Evolutionary conservation across 495 filamentous ascomycete genomes (phyloP).

Genomic region (Thermochaetoides thermophila): DNA sequence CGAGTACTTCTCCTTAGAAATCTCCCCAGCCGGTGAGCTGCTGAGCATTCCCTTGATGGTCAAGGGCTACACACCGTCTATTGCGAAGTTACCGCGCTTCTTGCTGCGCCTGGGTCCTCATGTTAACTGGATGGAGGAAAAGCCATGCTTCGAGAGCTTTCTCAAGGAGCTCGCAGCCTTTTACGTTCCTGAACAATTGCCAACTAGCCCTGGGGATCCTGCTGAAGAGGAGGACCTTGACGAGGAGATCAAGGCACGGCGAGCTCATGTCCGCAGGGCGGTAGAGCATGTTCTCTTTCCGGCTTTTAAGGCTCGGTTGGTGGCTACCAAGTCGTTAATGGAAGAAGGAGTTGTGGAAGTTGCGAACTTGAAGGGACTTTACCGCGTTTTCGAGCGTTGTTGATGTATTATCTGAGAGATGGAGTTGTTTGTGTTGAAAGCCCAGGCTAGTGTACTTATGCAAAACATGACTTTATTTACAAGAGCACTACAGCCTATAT

Average conservation of each 20-base stretch:
- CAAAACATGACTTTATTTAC: no score
- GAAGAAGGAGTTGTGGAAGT: conserved; percentile 67
- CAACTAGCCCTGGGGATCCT: conserved; percentile 30
- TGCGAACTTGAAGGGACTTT: conserved; percentile 86
- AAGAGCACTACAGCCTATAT: no score
- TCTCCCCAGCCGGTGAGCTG: conserved; percentile 65
- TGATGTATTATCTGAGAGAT: no score
- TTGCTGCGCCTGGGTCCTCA: conserved; percentile 77
- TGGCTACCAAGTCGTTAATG: conserved; percentile 70
- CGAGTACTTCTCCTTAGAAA: conserved; percentile 83
- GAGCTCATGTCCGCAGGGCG: conserved; percentile 40
- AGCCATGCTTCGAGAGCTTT: conserved; percentile 74
- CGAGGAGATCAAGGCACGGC: conserved; percentile 35
- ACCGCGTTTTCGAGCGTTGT: conserved; percentile 94
- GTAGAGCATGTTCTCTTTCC: conserved; percentile 68
- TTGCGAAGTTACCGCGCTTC: conserved; percentile 81
- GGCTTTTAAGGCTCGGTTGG: conserved; percentile 64
- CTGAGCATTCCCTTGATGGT: conserved; percentile 67
- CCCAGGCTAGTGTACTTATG: no score
- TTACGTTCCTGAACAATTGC: conserved; percentile 78
- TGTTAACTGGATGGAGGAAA: conserved; percentile 75
- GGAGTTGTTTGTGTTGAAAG: no score
- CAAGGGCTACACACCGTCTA: conserved; percentile 72
- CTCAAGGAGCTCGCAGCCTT: conserved; percentile 79
- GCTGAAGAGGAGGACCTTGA: conserved; percentile 1